Evolutionary conservation across 2,329 filamentous ascomycete species (phyloP), one percentile per base, ranked within the genome.

Genomic region (Monilinia fructigena): DNA sequence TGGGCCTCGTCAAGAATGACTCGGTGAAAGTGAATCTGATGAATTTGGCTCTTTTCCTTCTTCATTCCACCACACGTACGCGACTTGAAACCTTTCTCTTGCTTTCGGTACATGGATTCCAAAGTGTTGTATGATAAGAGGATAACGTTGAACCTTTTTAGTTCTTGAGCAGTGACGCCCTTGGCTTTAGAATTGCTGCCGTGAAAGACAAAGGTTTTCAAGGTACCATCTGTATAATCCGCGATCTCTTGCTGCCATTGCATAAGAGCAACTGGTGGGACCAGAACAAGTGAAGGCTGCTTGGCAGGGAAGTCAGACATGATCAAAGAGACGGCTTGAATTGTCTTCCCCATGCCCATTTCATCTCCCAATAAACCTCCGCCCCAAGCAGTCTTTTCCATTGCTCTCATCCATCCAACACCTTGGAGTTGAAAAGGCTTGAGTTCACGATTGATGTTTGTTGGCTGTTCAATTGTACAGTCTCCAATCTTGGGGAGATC

Each of bases 261-360:
- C 90, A 97, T 96, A 60, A 98, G 80, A 52, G 94, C 94, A 52
- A 97, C 94, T 0, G 94, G 94, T 0, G 94, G 94, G 0, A 97
- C 93, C 45, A 97, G 84, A 1, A 98, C 93, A 4, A 98, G 82
- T 0, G 92, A 91, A 1, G 95, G 94, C 65, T 89, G 80, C 72
- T 89, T 90, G 28, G 88, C 90, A 4, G 93, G 94, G 74, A 91
- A 97, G 76, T 98, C 93, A 0, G 94, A 97, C 95, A 98, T 98
- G 78, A 99, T 93, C 55, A 99, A 84, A 3, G 94, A 97, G 23
- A 99, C 95, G 2, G 95, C 94, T 78, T 99, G 95, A 61, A 99
- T 98, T 0, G 95, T 99, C 81, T 99, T 99, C 60, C 95, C 95
- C 80, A 99, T 91, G 8, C 95, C 95, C 95, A 99, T 99, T 79